phyloP scores from a whole-genome alignment of 208 protist species.

The Naegleria lovaniensis region DNA sequence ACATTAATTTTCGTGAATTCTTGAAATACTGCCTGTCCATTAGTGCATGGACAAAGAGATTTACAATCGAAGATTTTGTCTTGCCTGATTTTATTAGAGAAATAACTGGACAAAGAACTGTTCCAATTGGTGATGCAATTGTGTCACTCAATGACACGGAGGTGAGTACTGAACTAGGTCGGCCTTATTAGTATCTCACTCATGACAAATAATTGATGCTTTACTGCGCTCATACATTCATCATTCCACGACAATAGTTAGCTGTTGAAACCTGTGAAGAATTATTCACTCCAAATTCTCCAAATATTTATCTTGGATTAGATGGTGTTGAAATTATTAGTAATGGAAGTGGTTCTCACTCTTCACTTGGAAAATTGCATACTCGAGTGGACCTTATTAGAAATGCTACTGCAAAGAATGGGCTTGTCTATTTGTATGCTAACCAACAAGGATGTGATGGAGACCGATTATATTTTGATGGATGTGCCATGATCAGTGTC shows the following conservation, averaged over 20 bases:
- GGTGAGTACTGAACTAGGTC: too few species aligned
- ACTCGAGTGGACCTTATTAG: conserved; percentile 57
- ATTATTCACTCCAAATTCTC: conserved; percentile 63
- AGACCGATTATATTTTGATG: conserved; percentile 68
- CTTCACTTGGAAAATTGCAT: conserved; percentile 65
- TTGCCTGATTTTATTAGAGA: conserved; percentile 30
- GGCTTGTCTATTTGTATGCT: conserved; percentile 65
- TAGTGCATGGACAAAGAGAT: conserved; percentile 21
- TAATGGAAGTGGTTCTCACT: conserved; percentile 60
- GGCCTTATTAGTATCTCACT: too few species aligned
- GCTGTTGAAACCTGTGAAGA: conserved; percentile 65
- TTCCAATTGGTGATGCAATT: conserved; percentile 31
- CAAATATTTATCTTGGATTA: conserved; percentile 54
- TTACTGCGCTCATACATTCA: conserved; percentile 39
- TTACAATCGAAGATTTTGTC: conserved; percentile 26
- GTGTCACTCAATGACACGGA: background rate
- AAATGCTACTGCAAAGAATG: conserved; percentile 52
- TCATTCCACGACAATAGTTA: too few species aligned
- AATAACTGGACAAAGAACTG: conserved; percentile 32
- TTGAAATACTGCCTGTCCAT: too few species aligned
- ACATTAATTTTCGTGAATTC: too few species aligned
- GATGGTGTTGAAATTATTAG: conserved; percentile 57
- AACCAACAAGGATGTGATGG: conserved; percentile 74
- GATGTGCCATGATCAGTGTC: conserved; percentile 52
- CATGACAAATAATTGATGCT: too few species aligned